Evolutionary conservation across 495 filamentous ascomycete genomes (phyloP).

Genomic region (Penicillium ucsense): DNA sequence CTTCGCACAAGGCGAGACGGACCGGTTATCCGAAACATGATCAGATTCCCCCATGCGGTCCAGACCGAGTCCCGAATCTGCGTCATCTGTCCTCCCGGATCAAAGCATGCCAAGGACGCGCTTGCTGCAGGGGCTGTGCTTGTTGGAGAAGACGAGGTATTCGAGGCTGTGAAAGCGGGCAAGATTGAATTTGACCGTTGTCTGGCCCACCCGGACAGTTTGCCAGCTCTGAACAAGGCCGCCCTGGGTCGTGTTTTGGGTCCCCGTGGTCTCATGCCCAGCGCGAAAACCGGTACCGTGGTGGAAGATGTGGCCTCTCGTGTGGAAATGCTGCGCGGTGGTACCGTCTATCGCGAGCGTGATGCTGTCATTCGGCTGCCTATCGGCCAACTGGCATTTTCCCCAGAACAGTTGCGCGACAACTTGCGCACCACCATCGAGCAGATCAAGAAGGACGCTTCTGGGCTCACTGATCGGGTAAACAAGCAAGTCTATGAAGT

Average conservation of each 20-base stretch:
- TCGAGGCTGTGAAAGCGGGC: conserved; percentile 65
- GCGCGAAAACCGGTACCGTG: conserved; percentile 73
- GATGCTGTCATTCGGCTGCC: conserved; percentile 77
- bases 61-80: conserved; percentile 75
- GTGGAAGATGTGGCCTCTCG: conserved; percentile 62
- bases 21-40: conserved; percentile 72
- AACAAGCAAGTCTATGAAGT: conserved; percentile 85
- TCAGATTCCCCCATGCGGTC: conserved; percentile 82
- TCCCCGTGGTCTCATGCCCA: conserved; percentile 87
- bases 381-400: conserved; percentile 83
- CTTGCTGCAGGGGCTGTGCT: conserved; percentile 63
- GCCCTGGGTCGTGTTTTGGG: conserved; percentile 72
- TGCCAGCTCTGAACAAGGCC: conserved; percentile 64
- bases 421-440: conserved; percentile 76
- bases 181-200: conserved; percentile 79
- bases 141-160: conserved; percentile 77
- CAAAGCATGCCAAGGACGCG: conserved; percentile 58
- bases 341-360: conserved; percentile 77
- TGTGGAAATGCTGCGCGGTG: conserved; percentile 72
- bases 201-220: conserved; percentile 72
- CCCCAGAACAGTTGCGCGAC: conserved; percentile 71
- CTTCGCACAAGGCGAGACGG: conserved; percentile 73
- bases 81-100: conserved; percentile 77
- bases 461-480: conserved; percentile 54
- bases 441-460: conserved; percentile 68